Percentiles rank a stretch among this genome's conserved stretches.
Conservation (phyloP, 352 stramenopile species). For the Blastocystis sp. region DNA sequence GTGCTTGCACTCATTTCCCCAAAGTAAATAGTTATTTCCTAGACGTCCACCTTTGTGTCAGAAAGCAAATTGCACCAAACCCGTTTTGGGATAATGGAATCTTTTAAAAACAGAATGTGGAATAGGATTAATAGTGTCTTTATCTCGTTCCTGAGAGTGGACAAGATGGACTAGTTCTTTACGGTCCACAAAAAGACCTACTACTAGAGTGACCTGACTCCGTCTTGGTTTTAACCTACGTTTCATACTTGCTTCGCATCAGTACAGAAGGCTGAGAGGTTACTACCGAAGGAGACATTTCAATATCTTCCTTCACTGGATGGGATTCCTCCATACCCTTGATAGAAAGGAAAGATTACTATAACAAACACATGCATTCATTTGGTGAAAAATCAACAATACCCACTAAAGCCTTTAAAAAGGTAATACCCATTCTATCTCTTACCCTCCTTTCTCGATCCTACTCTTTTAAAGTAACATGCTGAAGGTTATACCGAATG, state of each 20-base stretch:
- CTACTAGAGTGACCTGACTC: too few species aligned
- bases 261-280: too few species aligned
- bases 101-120: conserved; percentile 11
- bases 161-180: too few species aligned
- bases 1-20: conserved; percentile 54
- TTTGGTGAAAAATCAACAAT: not conserved
- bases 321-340: too few species aligned
- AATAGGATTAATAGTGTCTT: conserved; percentile 12
- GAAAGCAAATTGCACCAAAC: not conserved
- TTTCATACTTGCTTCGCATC: too few species aligned
- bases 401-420: not conserved
- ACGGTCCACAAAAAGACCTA: too few species aligned
- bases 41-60: not conserved
- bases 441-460: too few species aligned
- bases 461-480: not conserved
- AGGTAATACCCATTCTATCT: not conserved
- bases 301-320: too few species aligned
- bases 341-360: too few species aligned
- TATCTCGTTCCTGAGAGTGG: not conserved
- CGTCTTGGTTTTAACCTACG: too few species aligned
- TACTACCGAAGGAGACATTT: too few species aligned
- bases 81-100: conserved; percentile 6
- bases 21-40: conserved; percentile 8
- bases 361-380: too few species aligned
- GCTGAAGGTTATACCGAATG: not conserved